Evolutionary conservation across 164 flowering plant genomes (phyloP), one percentile per base, ranked within the genome.

Genomic region (Cinnamomum chago): DNA sequence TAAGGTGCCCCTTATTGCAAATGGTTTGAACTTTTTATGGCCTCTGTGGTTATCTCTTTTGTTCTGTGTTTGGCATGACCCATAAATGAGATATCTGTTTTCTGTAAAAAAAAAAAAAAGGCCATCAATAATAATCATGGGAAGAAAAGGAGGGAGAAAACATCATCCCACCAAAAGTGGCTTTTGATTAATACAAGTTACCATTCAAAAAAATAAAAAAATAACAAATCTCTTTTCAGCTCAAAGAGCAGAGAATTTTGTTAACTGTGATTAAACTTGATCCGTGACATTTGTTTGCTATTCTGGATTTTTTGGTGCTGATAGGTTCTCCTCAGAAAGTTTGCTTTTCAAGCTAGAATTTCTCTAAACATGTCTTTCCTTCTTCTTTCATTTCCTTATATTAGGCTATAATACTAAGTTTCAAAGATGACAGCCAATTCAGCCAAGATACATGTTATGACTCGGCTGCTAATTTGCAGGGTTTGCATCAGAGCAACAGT

Each of bases 401-500:
- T 40, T 40, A 9, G 47, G 11, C 47, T 40, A 9, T 40, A 9
- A 40, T 40, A 40, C 47, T 40, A 40, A 40, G 47, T 40, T 40
- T 40, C 10, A 9, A 40, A 40, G 47, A 40, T 40, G 11, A 40
- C 11, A 7, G 47, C 47, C 11, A 40, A 5, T 40, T 40, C 47
- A 40, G 47, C 47, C 9, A 40, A 40, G 11, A 40, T 40, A 40
- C 47, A 40, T 40, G 58, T 40, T 23, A 33, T n/a, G 51, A 40
- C 47, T 17, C 62, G 33, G n/a, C 27, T 35, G 20, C 67, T 64
- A 10, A 24, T 72, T 40, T 85, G 78, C 82, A 90, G 90, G 90
- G 71, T 89, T 86, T 69, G 58, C 89, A 58, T 74, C 90, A 0
- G 95, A 90, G 83, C 93, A 90, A 24, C 86, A 88, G 71, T 77